Base-by-base conservation (phyloP, 2,329 filamentous ascomycete genomes). In the Amauroascus niger region DNA sequence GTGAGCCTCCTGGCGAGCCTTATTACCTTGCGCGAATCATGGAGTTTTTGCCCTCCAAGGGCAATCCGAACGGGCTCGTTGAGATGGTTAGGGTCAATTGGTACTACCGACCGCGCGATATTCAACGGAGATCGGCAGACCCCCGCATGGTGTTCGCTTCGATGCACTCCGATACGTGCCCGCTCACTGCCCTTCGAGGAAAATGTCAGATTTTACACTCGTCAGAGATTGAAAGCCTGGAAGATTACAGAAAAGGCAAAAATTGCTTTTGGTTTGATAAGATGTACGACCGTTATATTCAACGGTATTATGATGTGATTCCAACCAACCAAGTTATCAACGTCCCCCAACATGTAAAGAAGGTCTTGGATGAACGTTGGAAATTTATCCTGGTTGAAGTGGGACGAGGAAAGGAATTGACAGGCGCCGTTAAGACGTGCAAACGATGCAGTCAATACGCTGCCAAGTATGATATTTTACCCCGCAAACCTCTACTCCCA, bases 11-110 rank as follows among this genome's bases (percentile, higher is more conserved):
- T 14, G 93, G 93, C 51, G 93, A 98, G 72, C 93, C 93, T 53
- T 98, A 98, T 74, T 98, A 98, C 69, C 76, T 98, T 60, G 93
- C 87, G 59, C 87, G 93, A 62, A 93, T 98, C 69, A 98, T 98
- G 93, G 91, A 98, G 69, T 97, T 97, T 68, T 76, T 96, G 63
- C 88, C 95, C 65, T 74, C 79, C 64, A 82, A 90, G 63, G 88
- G 91, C 65, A 81, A 90, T 67, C 72, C 76, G 33, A 78, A 76
- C 52, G 80, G 82, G 55, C 84, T 86, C 0, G 83, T 98, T 59
- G 91, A 96, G 66, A 83, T 88, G 40, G 72, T 98, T 63, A 85
- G 90, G 61, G 87, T 97, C 65, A 98, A 98, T 73, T 98, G 93
- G 93, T 96, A 91, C 71, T 97, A 97, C 70, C 83, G 93, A 39